Conservation (phyloP, 202 grass and related monocot genomes). For the Schoenoplectus tabernaemontani region DNA sequence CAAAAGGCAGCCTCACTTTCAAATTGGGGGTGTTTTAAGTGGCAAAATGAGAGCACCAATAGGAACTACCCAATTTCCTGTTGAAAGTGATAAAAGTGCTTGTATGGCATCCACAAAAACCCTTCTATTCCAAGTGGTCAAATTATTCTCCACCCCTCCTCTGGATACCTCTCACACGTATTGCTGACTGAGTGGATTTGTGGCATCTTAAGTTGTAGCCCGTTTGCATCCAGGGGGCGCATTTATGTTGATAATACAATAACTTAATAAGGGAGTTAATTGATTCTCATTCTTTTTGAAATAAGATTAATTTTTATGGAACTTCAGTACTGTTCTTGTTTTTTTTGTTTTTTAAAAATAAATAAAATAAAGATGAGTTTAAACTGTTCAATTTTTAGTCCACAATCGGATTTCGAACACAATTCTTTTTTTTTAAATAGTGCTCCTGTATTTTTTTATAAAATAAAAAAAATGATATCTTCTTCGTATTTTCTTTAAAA, state of each 20-base stretch:
- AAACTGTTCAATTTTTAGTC: too few species aligned
- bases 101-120: constrained; percentile 9
- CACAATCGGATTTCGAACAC: too few species aligned
- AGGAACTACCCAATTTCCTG: constrained; percentile 1
- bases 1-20: background rate
- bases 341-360: too few species aligned
- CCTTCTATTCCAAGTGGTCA: constrained; percentile 18
- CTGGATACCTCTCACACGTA: constrained; percentile 18
- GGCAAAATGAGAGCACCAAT: constrained; percentile 6
- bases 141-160: constrained; percentile 7
- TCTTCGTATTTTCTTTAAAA: too few species aligned
- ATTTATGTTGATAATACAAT: background rate
- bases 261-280: too few species aligned
- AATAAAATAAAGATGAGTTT: too few species aligned
- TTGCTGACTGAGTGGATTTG: background rate
- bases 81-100: constrained; percentile 3
- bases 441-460: too few species aligned
- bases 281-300: too few species aligned
- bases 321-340: too few species aligned
- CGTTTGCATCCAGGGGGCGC: background rate
- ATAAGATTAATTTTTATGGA: background rate
- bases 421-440: too few species aligned
- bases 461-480: too few species aligned
- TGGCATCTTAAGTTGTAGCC: background rate
- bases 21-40: background rate